Evolutionary conservation across 108 stramenopile species (phyloP).

Genomic region (Skeletonema marinoi): DNA sequence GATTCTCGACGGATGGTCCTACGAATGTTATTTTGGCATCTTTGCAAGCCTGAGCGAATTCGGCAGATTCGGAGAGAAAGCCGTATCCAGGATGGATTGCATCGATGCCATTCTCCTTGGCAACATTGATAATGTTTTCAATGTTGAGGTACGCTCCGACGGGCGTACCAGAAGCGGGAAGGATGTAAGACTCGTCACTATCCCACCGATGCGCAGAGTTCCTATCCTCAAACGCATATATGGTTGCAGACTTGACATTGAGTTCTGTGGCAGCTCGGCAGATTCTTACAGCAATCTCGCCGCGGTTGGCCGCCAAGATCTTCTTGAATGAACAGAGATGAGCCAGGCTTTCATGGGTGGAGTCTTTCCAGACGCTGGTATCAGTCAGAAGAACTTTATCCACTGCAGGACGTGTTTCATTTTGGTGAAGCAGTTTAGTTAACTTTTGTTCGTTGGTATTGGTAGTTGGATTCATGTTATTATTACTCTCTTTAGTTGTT

Average conservation of each 20-base stretch:
- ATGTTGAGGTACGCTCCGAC: slow-evolving; percentile 77
- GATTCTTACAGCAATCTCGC: slow-evolving; percentile 41
- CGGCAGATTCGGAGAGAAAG: slow-evolving; percentile 77
- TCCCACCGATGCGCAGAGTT: slow-evolving; percentile 44
- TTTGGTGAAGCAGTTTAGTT: background rate
- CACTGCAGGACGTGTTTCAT: background rate
- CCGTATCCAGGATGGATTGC: slow-evolving; percentile 79
- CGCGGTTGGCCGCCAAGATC: slow-evolving; percentile 43
- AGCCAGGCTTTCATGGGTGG: background rate
- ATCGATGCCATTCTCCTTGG: slow-evolving; percentile 61
- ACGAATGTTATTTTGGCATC: slow-evolving; percentile 56
- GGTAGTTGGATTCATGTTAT: background rate
- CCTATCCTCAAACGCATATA: slow-evolving; percentile 45
- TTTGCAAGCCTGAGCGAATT: slow-evolving; percentile 58
- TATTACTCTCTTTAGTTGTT: background rate
- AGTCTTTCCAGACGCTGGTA: background rate
- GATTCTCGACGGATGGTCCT: slow-evolving; percentile 46
- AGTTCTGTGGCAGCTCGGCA: slow-evolving; percentile 43
- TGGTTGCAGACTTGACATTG: slow-evolving; percentile 34
- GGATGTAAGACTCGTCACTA: slow-evolving; percentile 42
- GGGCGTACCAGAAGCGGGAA: slow-evolving; percentile 51
- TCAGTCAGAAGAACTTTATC: background rate
- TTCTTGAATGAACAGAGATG: slow-evolving; percentile 39
- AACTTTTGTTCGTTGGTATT: background rate
- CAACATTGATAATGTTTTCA: slow-evolving; percentile 56